These are phyloP conservation scores for Alternaria atra DNA, from an alignment of 2,329 filamentous ascomycete genomes.

Conservation along the genomic window DNA sequence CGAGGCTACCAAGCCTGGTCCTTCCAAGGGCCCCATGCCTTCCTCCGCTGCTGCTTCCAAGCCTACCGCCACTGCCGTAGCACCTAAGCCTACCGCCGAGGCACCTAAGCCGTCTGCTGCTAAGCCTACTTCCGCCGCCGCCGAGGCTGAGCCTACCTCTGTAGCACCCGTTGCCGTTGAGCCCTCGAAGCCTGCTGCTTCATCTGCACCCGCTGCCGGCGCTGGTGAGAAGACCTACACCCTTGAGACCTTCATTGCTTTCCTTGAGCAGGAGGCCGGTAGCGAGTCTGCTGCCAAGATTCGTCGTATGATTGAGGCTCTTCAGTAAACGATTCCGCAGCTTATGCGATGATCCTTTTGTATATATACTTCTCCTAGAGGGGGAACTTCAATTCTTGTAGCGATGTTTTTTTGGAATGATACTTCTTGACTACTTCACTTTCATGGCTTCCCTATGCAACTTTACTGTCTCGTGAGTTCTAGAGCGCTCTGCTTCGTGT, in stretches of 20 bases:
- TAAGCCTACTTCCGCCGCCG: slow-evolving; percentile 9
- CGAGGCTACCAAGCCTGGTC: slow-evolving; percentile 18
- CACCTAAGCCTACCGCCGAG: slow-evolving; percentile 11
- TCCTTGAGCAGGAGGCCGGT: slow-evolving; percentile 23
- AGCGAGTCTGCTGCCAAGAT: slow-evolving; percentile 23
- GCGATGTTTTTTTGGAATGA: slow-evolving; percentile 16
- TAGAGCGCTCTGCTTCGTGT: background rate
- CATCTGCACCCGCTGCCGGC: slow-evolving; percentile 6
- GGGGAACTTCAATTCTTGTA: slow-evolving; percentile 21
- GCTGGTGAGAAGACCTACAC: slow-evolving; percentile 29
- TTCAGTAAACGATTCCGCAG: slow-evolving; percentile 6
- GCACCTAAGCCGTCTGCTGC: slow-evolving; percentile 4
- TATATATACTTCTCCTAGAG: slow-evolving; percentile 18
- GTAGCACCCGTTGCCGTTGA: slow-evolving; percentile 11
- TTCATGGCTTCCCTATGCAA: background rate
- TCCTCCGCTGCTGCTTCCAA: slow-evolving; percentile 9
- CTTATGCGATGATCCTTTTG: background rate
- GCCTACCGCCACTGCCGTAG: slow-evolving; percentile 11
- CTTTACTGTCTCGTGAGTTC: background rate
- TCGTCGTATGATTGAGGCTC: slow-evolving; percentile 27
- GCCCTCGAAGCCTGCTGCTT: slow-evolving; percentile 15
- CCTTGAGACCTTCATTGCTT: slow-evolving; percentile 27
- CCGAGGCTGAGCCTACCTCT: slow-evolving; percentile 12
- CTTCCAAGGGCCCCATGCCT: slow-evolving; percentile 19
- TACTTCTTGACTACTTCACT: slow-evolving; percentile 2